Evolutionary conservation across 306 rosid species (phyloP).

Genomic region (Fragaria iinumae): DNA sequence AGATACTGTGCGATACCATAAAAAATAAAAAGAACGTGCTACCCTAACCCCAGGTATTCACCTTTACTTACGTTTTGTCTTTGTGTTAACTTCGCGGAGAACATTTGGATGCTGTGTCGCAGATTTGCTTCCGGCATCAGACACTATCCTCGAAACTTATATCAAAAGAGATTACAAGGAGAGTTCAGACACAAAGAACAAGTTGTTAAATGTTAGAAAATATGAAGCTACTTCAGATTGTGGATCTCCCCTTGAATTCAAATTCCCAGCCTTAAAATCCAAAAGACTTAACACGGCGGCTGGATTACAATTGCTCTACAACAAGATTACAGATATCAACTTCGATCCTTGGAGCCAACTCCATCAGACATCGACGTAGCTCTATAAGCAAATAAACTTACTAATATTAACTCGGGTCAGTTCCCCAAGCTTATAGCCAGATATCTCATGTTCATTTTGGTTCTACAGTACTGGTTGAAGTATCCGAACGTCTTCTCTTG

Average conservation of each 20-base stretch:
- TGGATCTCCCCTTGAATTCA: not conserved
- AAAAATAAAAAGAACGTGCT: no score
- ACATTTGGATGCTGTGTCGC: no score
- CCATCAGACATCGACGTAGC: conserved; percentile 5
- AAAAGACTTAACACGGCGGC: not conserved
- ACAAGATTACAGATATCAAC: conserved; percentile 10
- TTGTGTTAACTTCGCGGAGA: no score
- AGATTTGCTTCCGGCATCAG: no score
- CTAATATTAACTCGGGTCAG: not conserved
- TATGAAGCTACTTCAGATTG: not conserved
- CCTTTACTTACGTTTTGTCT: no score
- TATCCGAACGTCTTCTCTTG: conserved; percentile 82
- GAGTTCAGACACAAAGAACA: not conserved
- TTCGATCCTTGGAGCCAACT: not conserved
- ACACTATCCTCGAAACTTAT: no score
- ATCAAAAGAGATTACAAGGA: not conserved
- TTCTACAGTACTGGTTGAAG: conserved; percentile 69
- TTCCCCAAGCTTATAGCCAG: conserved; percentile 31
- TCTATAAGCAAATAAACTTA: not conserved
- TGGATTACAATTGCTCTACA: conserved; percentile 9
- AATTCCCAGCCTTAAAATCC: not conserved
- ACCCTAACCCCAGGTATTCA: no score
- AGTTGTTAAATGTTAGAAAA: not conserved
- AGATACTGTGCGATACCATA: no score
- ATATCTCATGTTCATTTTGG: conserved; percentile 35